Evolutionary conservation across 257 asterid species (phyloP).

Genomic region (Mentha longifolia): DNA sequence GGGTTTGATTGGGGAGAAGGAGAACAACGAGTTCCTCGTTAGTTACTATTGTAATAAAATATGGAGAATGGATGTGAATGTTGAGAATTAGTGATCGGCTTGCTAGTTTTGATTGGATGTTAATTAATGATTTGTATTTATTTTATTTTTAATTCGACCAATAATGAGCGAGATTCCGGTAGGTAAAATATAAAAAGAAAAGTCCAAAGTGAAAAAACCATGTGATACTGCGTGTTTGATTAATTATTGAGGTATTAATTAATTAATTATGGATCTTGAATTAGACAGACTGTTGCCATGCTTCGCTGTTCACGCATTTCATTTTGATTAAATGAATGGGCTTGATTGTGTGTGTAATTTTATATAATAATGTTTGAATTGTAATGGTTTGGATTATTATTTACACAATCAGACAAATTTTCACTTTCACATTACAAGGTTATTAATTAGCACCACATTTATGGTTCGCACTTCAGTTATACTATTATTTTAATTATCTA

Average conservation of each 20-base stretch:
- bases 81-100: neutral
- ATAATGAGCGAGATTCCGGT: neutral
- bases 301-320: neutral
- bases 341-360: too few relatives aligned
- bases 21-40: neutral
- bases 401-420: neutral
- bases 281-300: too few relatives aligned
- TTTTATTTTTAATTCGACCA: neutral
- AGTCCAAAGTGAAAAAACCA: constrained; percentile 6
- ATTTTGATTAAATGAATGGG: too few relatives aligned
- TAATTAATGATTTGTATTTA: neutral
- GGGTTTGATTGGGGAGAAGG: neutral
- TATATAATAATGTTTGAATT: neutral
- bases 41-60: neutral
- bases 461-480: too few relatives aligned
- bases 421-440: neutral
- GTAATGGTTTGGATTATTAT: neutral
- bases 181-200: neutral
- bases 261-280: neutral
- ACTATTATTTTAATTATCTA: too few relatives aligned
- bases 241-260: neutral
- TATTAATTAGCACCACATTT: too few relatives aligned
- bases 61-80: neutral
- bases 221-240: neutral
- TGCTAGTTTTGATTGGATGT: neutral